phyloP scores from a whole-genome alignment of 2,329 filamentous ascomycete genomes.

The Penicillium decumbens region DNA sequence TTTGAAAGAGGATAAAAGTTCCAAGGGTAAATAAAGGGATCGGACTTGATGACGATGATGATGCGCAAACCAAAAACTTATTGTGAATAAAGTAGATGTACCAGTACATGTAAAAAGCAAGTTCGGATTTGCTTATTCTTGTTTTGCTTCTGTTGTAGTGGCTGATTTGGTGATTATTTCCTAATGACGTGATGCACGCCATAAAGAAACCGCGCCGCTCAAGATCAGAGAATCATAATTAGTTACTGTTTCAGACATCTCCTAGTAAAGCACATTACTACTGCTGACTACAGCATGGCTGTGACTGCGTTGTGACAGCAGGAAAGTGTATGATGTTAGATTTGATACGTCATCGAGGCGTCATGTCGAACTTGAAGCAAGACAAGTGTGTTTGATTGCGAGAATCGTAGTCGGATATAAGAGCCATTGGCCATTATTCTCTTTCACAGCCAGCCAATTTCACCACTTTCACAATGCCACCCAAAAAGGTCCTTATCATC shows the following conservation, averaged over 20 bases:
- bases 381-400: no score
- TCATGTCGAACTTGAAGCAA: neutral
- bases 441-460: no score
- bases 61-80: neutral
- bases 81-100: neutral
- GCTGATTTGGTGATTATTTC: neutral
- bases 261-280: neutral
- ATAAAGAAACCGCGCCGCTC: neutral
- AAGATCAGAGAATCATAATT: neutral
- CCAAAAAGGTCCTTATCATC: conserved; percentile 44
- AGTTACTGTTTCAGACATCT: neutral
- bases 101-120: neutral
- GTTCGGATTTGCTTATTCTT: neutral
- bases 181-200: neutral
- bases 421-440: no score
- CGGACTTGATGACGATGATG: neutral
- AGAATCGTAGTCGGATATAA: no score
- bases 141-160: neutral
- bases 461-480: conserved; percentile 12
- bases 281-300: neutral
- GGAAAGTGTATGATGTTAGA: neutral
- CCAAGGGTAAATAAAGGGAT: neutral
- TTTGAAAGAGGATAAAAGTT: neutral
- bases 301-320: neutral
- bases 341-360: neutral